Base-by-base conservation (phyloP, 2,329 filamentous ascomycete species). In the Aquanectria penicillioides region DNA sequence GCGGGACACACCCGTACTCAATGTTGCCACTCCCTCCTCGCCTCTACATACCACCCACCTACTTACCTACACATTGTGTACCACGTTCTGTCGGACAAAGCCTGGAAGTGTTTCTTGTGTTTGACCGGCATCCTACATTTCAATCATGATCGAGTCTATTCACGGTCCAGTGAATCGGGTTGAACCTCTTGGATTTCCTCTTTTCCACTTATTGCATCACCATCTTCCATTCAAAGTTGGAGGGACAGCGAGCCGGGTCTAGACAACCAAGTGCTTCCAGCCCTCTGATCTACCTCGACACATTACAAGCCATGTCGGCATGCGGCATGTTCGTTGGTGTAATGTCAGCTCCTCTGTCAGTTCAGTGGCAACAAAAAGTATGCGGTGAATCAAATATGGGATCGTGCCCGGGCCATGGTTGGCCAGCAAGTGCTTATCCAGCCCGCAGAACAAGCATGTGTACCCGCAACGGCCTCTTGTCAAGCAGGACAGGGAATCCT, bases 401-500 rank as follows among this genome's bases (percentile, higher is more conserved):
- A 41, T 50, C 28, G 23, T 50, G 37, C 23, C 38, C 31, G 11
- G 37, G 23, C 31, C 37, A 44, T 23, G 29, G 37, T 49, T 56
- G 52, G 28, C 29, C 17, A 29, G 38, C n/a, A 43, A 26, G 44
- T 57, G 46, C 46, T 50, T 34, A 51, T 29, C 54, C 25, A 44
- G 38, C 38, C 54, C 38, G 38, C 46, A 50, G 54, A 57, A 57
- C 38, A 57, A 57, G 54, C 46, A 51, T 46, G 47, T 13, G 53
- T 57, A 33, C 41, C 46, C 46, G 25, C 54, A 51, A 51, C 46
- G 25, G 54, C 33, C 25, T 57, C 31, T 52, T 57, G 25, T 57
- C 20, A 23, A 51, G 37, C 47, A 51, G 38, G 54, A 51, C 54
- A 57, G 46, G 54, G 46, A 23, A 57, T 51, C 54, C 54, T 20